Evolutionary conservation across 768 basidiomycete species (phyloP), one percentile per base, ranked within the genome.

Genomic region (Chiua virens): DNA sequence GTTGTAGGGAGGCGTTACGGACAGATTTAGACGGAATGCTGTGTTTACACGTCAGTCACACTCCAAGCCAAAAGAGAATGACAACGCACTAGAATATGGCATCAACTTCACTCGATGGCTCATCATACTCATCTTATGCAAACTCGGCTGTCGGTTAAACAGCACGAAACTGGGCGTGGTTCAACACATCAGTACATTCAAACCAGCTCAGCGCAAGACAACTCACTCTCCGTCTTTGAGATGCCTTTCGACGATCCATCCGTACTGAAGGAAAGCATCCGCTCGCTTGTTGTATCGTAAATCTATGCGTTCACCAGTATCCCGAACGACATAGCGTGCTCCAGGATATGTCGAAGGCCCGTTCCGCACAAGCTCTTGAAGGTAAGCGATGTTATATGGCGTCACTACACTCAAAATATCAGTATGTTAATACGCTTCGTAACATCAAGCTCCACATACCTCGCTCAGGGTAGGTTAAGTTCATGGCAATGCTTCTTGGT

Each of bases 91-190:
- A 20, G 95, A 98, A 72, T 98, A 98, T 13, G 92, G 90, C 94
- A 98, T 97, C 53, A 98, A 75, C 63, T 89, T 92, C 27, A 98
- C 91, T 32, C 95, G 85, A 75, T 98, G 97, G 70, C 91, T 91
- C 97, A 98, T 98, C 97, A 98, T 98, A 79, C 93, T 96, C 97
- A 98, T 98, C 72, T 99, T 99, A 71, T 99, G 97, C 70, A 98
- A 72, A 80, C 86, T 90, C 11, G 97, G 97, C 67, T 99, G 97
- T 47, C 97, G 95, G 70, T 99, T 98, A 76, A 99, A 98, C 46
- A 99, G 75, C 50, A 69, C 58, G 43, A 63, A 57, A 22, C 57
- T 59, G 8, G 22, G 0, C 61, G 35, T 37, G 17, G 7, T 58
- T 25, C 35, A 42, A n/a, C 30, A 44, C 22, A 53, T 48, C 40